phyloP scores from a whole-genome alignment of 371 early-diverging fungal genomes.

The Rhizopus delemar region DNA sequence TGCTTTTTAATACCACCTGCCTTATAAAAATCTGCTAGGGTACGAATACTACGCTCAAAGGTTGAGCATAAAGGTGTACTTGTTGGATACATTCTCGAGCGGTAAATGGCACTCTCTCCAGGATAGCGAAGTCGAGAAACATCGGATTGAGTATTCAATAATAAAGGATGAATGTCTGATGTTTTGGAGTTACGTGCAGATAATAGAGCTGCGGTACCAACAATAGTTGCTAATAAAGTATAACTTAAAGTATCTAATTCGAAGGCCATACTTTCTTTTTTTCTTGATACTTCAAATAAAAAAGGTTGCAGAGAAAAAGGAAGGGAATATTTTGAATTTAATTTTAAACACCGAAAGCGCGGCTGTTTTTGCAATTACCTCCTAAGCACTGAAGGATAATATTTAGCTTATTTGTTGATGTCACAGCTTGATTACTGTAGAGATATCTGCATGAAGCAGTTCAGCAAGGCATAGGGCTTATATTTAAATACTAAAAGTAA shows the following conservation, averaged over 20 bases:
- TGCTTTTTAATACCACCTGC: conserved; percentile 40
- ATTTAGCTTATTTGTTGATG: too few species aligned
- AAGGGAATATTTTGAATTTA: too few species aligned
- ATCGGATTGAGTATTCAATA: conserved; percentile 72
- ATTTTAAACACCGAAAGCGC: too few species aligned
- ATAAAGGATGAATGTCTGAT: conserved; percentile 79
- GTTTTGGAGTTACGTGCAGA: conserved; percentile 58
- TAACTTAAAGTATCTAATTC: conserved; percentile 51
- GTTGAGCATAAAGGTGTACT: conserved; percentile 53
- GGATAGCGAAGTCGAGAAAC: conserved; percentile 63
- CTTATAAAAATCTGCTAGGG: conserved; percentile 57
- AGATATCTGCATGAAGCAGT: too few species aligned
- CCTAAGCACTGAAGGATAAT: too few species aligned
- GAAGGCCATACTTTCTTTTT: conserved; percentile 30
- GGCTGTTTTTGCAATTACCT: too few species aligned
- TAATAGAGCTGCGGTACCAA: conserved; percentile 44
- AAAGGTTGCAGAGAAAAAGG: too few species aligned
- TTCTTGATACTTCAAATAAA: too few species aligned
- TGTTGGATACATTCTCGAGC: conserved; percentile 68
- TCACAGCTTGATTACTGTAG: too few species aligned
- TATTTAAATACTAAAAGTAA: too few species aligned
- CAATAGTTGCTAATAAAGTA: conserved; percentile 41
- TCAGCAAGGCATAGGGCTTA: too few species aligned
- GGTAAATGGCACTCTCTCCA: conserved; percentile 71
- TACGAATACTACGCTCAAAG: conserved; percentile 49